Percentiles rank a stretch among this genome's conserved stretches.
Evolutionary conservation across 805 yeast species (phyloP).

Genomic region (Brettanomyces custersianus): DNA sequence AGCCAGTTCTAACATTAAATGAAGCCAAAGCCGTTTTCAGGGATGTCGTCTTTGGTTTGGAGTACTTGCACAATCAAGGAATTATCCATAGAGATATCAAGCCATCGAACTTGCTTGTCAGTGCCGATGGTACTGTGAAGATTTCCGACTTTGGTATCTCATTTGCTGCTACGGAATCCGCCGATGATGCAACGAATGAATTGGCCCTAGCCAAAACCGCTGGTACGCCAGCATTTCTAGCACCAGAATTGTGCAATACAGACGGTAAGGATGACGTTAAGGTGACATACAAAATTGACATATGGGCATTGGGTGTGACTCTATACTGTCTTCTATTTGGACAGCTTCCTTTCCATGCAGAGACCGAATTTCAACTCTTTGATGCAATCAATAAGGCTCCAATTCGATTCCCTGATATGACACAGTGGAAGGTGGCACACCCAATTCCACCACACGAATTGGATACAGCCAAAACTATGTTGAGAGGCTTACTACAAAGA

Average conservation of each 20-base stretch:
- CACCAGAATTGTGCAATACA: slow-evolving; percentile 82
- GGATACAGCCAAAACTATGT: slow-evolving; percentile 46
- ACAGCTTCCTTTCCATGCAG: slow-evolving; percentile 79
- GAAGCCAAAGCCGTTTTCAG: slow-evolving; percentile 67
- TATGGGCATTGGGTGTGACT: slow-evolving; percentile 97
- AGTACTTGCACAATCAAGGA: slow-evolving; percentile 83
- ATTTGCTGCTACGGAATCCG: slow-evolving; percentile 46
- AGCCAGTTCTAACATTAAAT: slow-evolving; percentile 59
- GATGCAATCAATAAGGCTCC: slow-evolving; percentile 64
- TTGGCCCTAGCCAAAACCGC: slow-evolving; percentile 90
- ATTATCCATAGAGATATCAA: slow-evolving; percentile 93
- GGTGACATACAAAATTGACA: slow-evolving; percentile 78
- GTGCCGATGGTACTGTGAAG: slow-evolving; percentile 66
- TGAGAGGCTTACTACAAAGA: slow-evolving; percentile 55
- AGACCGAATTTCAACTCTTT: slow-evolving; percentile 77
- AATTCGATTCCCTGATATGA: slow-evolving; percentile 45
- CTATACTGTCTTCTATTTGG: slow-evolving; percentile 85
- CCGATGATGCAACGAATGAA: slow-evolving; percentile 51
- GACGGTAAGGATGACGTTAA: slow-evolving; percentile 35
- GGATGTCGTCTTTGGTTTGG: slow-evolving; percentile 81
- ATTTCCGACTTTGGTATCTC: slow-evolving; percentile 97
- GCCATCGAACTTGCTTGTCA: slow-evolving; percentile 52
- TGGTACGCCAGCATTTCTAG: slow-evolving; percentile 95
- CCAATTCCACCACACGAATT: slow-evolving; percentile 17
- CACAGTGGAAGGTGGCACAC: slow-evolving; percentile 19